Evolutionary conservation across 208 protist genomes (phyloP).

Genomic region (Leishmania major): DNA sequence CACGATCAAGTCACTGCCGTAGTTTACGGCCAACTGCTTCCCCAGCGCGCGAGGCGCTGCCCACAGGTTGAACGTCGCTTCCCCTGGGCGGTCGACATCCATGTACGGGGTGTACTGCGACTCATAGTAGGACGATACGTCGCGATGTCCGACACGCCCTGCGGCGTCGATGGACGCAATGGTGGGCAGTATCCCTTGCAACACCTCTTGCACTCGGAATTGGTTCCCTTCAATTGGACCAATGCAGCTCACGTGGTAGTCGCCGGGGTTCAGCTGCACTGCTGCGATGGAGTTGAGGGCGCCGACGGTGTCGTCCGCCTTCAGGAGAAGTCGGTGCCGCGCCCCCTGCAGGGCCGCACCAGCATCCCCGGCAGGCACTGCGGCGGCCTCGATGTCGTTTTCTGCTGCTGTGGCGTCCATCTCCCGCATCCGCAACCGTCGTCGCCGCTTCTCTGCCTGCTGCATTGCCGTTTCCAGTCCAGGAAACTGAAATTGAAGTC

Average conservation of each 20-base stretch:
- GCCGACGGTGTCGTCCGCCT: conserved; percentile 32
- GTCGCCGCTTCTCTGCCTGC: conserved; percentile 28
- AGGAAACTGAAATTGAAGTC: conserved; percentile 59
- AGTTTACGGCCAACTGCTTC: conserved; percentile 39
- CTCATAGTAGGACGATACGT: conserved; percentile 63
- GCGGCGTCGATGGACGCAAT: conserved; percentile 37
- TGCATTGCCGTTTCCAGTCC: conserved; percentile 28
- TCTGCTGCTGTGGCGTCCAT: neutral
- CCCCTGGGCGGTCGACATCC: conserved; percentile 60
- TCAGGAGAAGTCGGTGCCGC: conserved; percentile 4
- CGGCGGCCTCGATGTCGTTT: neutral
- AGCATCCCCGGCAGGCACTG: neutral
- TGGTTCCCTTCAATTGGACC: conserved; percentile 63
- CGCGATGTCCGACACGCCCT: conserved; percentile 34
- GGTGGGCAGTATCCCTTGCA: conserved; percentile 62
- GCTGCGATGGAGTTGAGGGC: conserved; percentile 40
- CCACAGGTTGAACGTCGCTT: conserved; percentile 81
- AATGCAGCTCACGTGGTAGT: conserved; percentile 82
- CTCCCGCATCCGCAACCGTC: conserved; percentile 19
- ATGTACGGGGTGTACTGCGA: conserved; percentile 60
- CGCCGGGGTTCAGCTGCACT: conserved; percentile 64
- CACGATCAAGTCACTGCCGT: conserved; percentile 40
- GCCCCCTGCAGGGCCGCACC: conserved; percentile 1
- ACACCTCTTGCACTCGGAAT: conserved; percentile 58
- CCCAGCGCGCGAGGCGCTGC: conserved; percentile 43